Evolutionary conservation across 2,329 filamentous ascomycete species (phyloP).

Genomic region (Aureobasidium mangrovei): DNA sequence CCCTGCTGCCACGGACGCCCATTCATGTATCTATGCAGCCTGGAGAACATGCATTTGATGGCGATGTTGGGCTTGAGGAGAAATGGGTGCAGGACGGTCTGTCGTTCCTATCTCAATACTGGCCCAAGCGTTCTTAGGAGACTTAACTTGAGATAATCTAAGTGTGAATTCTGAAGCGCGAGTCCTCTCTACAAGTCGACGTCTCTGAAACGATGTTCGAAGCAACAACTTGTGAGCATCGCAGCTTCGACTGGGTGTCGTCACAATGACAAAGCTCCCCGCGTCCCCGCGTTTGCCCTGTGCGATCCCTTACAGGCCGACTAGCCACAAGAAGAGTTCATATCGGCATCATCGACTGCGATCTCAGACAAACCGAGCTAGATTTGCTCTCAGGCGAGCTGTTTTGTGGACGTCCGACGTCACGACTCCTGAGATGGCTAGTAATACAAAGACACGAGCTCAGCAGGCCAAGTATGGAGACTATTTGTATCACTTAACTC

Average conservation of each 20-base stretch:
- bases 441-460: not conserved
- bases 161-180: too few species aligned
- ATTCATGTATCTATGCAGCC: not conserved
- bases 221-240: too few species aligned
- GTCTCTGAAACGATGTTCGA: too few species aligned
- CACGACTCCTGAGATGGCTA: not conserved
- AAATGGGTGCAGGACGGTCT: not conserved
- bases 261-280: too few species aligned
- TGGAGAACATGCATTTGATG: not conserved
- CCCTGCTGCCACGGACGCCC: not conserved
- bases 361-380: not conserved
- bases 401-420: not conserved
- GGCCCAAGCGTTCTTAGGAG: not conserved
- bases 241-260: too few species aligned
- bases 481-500: not conserved
- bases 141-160: too few species aligned
- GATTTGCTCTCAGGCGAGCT: not conserved
- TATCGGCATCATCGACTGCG: slow-evolving; percentile 11
- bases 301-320: not conserved
- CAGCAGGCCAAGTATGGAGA: not conserved
- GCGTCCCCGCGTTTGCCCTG: too few species aligned
- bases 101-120: not conserved
- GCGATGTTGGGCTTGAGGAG: not conserved
- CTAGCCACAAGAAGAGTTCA: not conserved
- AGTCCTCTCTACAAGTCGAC: too few species aligned